These are phyloP conservation scores for Xanthoparmelia taractica DNA, from an alignment of 495 filamentous ascomycete species.

Conservation along the genomic window DNA sequence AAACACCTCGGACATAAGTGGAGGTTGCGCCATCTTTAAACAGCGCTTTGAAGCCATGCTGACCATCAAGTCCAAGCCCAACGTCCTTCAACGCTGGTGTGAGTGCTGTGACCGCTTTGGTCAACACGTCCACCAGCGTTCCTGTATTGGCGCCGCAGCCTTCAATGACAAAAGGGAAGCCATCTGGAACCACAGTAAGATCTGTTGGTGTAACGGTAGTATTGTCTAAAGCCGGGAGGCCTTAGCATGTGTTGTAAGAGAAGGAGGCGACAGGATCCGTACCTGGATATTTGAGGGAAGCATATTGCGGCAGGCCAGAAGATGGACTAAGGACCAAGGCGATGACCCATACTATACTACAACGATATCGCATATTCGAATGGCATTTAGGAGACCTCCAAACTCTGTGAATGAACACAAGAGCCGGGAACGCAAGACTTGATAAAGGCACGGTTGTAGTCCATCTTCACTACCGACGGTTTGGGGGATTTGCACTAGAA, in stretches of 20 bases:
- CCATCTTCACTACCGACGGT: background rate
- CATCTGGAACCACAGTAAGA: too few species aligned
- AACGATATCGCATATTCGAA: background rate
- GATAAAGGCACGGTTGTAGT: background rate
- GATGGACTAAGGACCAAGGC: background rate
- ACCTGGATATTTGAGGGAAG: background rate
- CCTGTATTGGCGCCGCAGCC: too few species aligned
- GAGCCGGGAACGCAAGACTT: background rate
- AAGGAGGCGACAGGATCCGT: background rate
- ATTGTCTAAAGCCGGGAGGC: too few species aligned
- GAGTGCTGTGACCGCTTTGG: background rate
- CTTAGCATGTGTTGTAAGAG: too few species aligned
- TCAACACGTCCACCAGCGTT: too few species aligned
- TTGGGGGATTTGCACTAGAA: background rate
- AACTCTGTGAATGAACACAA: background rate
- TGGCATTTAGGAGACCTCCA: background rate
- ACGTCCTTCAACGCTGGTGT: background rate
- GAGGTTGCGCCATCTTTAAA: background rate
- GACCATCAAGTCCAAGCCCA: background rate
- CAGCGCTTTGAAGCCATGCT: slow-evolving; percentile 5
- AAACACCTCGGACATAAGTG: background rate
- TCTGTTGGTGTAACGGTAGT: too few species aligned
- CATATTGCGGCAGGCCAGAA: background rate
- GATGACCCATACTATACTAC: background rate
- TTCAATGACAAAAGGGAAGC: too few species aligned